Percentiles rank a stretch among this genome's conserved stretches.
phyloP scores from a whole-genome alignment of 2,329 filamentous ascomycete species.

The Podosphaera xanthii region DNA sequence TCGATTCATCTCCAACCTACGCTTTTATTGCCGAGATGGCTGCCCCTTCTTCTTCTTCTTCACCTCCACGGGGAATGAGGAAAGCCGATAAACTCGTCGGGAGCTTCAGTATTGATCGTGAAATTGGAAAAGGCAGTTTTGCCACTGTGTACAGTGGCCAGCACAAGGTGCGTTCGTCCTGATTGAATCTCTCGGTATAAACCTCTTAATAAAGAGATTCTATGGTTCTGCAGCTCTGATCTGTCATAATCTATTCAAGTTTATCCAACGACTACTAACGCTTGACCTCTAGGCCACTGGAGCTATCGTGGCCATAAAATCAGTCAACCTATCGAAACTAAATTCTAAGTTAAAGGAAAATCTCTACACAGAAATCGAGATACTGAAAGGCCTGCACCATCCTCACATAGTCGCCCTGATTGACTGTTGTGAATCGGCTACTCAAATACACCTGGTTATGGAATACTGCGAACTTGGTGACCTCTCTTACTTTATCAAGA shows the following conservation, averaged over 20 bases:
- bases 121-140: conserved; percentile 96
- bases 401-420: conserved; percentile 93
- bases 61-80: conserved; percentile 16
- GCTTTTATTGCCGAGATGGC: conserved; percentile 3
- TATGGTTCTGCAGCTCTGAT: too few species aligned
- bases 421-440: conserved; percentile 69
- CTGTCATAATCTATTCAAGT: too few species aligned
- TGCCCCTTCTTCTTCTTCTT: conserved; percentile 12
- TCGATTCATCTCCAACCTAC: conserved; percentile 7
- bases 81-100: conserved; percentile 34
- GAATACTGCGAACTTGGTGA: conserved; percentile 95
- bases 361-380: conserved; percentile 83
- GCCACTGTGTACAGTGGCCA: conserved; percentile 79
- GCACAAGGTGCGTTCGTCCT: conserved; percentile 39
- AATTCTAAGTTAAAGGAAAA: conserved; percentile 96
- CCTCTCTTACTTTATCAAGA: conserved; percentile 87
- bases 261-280: conserved; percentile 6
- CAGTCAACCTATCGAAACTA: conserved; percentile 70
- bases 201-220: background rate
- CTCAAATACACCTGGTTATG: conserved; percentile 92
- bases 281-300: conserved; percentile 38
- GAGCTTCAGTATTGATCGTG: conserved; percentile 52
- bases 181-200: background rate
- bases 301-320: conserved; percentile 83
- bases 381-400: conserved; percentile 79